Percentiles rank a stretch among this genome's conserved stretches.
Conservation (phyloP, 176 grass and related monocot genomes). For the Sorghum bicolor region DNA sequence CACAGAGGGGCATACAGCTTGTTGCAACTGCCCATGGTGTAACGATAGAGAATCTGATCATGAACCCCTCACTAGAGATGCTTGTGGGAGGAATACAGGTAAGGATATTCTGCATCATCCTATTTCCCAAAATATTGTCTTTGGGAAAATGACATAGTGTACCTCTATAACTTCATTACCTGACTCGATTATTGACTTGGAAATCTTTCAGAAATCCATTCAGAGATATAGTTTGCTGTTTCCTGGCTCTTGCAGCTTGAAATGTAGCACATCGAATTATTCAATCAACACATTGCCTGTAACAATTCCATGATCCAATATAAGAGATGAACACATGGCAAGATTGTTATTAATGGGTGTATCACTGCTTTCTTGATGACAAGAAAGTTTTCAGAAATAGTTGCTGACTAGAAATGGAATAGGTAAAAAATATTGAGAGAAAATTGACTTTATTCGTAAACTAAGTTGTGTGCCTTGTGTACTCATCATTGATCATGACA, state of each 20-base stretch:
- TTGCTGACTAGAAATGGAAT: neutral
- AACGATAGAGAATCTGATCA: slow-evolving; percentile 83
- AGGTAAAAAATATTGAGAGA: neutral
- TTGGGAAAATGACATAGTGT: neutral
- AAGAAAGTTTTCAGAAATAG: neutral
- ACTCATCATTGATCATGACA: neutral
- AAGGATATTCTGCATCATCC: neutral
- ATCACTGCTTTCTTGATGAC: slow-evolving; percentile 5
- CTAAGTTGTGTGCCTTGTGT: neutral
- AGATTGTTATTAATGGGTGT: neutral
- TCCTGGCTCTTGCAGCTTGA: neutral
- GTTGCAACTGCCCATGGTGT: slow-evolving; percentile 89
- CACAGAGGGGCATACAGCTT: slow-evolving; percentile 90
- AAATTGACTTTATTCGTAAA: neutral
- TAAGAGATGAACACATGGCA: neutral
- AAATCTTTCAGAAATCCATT: neutral
- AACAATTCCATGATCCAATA: neutral
- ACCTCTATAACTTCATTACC: neutral
- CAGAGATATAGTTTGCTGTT: neutral
- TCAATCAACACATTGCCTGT: neutral
- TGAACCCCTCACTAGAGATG: slow-evolving; percentile 88
- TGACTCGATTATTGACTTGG: neutral
- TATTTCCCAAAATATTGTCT: neutral
- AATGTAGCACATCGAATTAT: neutral
- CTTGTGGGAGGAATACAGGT: slow-evolving; percentile 93